Conservation (phyloP, 2,329 filamentous ascomycete genomes). For the Aspergillus arachidicola region DNA sequence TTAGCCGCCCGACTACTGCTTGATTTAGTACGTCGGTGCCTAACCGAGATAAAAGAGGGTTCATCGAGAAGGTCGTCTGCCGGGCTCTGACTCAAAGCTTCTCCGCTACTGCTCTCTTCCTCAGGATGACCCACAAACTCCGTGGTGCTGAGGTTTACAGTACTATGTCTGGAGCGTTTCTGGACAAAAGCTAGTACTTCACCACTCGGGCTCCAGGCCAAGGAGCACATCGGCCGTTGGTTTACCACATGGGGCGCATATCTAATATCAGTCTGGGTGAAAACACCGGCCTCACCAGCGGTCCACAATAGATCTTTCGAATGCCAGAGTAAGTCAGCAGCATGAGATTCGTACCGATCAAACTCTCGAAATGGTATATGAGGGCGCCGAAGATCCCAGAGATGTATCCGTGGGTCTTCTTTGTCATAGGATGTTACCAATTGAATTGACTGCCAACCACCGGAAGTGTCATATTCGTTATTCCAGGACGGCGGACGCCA, state of each 20-base stretch:
- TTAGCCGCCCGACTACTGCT: conserved; percentile 53
- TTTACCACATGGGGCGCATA: conserved; percentile 62
- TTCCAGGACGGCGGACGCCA: conserved; percentile 65
- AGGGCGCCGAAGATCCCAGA: conserved; percentile 67
- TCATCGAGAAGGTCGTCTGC: conserved; percentile 62
- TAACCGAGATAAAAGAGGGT: conserved; percentile 53
- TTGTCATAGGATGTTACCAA: conserved; percentile 65
- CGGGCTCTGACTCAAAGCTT: conserved; percentile 54
- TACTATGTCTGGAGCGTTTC: conserved; percentile 49
- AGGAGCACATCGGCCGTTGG: conserved; percentile 57
- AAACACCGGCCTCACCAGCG: conserved; percentile 62
- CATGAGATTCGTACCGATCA: conserved; percentile 56
- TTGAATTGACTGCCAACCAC: conserved; percentile 63
- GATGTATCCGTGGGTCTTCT: conserved; percentile 61
- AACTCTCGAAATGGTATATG: conserved; percentile 65
- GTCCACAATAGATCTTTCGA: conserved; percentile 67
- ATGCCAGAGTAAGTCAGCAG: conserved; percentile 65
- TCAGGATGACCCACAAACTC: conserved; percentile 44
- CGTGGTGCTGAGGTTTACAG: conserved; percentile 42
- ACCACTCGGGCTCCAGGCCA: conserved; percentile 61
- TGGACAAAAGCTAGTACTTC: conserved; percentile 59
- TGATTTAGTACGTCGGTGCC: conserved; percentile 50
- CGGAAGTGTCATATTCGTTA: conserved; percentile 53
- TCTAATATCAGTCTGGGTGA: conserved; percentile 65
- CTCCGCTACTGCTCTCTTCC: conserved; percentile 49